Percentiles rank a stretch among this genome's conserved stretches.
Conservation (phyloP, 2,329 filamentous ascomycete genomes). For the Colletotrichum sp. region DNA sequence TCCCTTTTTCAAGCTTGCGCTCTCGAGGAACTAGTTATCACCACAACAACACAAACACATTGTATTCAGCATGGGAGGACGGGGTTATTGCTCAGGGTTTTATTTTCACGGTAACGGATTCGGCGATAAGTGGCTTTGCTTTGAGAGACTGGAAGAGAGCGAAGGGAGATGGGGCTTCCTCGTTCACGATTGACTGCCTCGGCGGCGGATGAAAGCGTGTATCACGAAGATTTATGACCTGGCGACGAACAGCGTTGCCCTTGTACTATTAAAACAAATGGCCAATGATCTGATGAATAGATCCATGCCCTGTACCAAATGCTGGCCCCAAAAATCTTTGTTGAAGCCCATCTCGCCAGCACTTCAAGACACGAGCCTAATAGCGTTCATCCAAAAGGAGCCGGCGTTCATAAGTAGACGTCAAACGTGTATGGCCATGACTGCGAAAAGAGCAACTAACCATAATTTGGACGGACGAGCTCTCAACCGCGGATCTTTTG, state of each 20-base stretch:
- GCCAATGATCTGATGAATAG: slow-evolving; percentile 13
- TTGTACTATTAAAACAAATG: slow-evolving; percentile 17
- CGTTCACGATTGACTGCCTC: slow-evolving; percentile 1
- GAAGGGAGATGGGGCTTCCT: neutral
- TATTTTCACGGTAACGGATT: neutral
- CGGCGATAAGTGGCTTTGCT: slow-evolving; percentile 12
- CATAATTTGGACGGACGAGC: neutral
- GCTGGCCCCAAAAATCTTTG: neutral
- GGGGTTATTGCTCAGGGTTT: neutral
- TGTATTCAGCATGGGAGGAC: neutral
- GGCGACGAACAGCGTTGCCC: slow-evolving; percentile 4
- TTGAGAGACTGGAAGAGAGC: neutral
- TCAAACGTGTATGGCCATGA: neutral
- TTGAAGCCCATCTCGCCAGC: neutral
- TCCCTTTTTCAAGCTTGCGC: neutral
- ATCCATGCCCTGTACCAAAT: slow-evolving; percentile 12
- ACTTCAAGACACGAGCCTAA: neutral
- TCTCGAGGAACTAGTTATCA: neutral
- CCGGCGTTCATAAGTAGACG: neutral
- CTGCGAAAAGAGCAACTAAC: neutral
- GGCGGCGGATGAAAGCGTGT: slow-evolving; percentile 1
- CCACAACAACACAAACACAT: neutral
- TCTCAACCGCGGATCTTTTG: neutral
- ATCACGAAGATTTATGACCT: slow-evolving; percentile 18
- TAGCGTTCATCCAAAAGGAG: neutral